Percentiles rank a stretch among this genome's conserved stretches.
Evolutionary conservation across 2,329 filamentous ascomycete genomes (phyloP).

Genomic region (Nemania sp.): DNA sequence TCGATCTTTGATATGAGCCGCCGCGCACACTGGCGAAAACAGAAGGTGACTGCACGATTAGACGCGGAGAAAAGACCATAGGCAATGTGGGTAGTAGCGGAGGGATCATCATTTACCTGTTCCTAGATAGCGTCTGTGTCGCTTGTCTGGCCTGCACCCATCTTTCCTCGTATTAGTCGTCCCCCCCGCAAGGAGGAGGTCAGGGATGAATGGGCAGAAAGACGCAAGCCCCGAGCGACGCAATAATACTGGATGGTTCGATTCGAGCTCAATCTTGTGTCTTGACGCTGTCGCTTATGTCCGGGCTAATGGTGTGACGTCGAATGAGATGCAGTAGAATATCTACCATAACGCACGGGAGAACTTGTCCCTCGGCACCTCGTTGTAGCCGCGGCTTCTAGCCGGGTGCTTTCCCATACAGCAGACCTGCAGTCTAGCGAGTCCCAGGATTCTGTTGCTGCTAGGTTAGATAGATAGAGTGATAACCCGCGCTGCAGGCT

Average conservation of each 20-base stretch:
- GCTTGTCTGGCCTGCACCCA: slow-evolving; percentile 10
- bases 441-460: neutral
- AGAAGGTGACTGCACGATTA: slow-evolving; percentile 22
- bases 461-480: slow-evolving; percentile 7
- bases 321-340: no score
- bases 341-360: neutral
- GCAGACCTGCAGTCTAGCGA: neutral
- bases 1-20: slow-evolving; percentile 37
- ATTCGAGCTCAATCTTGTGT: no score
- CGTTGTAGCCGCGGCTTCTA: slow-evolving; percentile 6
- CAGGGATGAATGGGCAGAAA: slow-evolving; percentile 1
- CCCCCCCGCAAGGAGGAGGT: neutral
- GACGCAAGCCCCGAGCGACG: neutral
- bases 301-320: no score
- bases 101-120: slow-evolving; percentile 19
- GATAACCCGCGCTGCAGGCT: slow-evolving; percentile 4
- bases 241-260: no score
- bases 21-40: slow-evolving; percentile 21
- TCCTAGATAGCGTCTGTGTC: slow-evolving; percentile 18
- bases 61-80: slow-evolving; percentile 17
- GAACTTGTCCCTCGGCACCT: neutral
- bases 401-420: neutral
- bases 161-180: slow-evolving; percentile 4
- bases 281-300: no score
- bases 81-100: slow-evolving; percentile 14